Base-by-base conservation (phyloP, 106 monocot species). In the Agapanthus africanus region DNA sequence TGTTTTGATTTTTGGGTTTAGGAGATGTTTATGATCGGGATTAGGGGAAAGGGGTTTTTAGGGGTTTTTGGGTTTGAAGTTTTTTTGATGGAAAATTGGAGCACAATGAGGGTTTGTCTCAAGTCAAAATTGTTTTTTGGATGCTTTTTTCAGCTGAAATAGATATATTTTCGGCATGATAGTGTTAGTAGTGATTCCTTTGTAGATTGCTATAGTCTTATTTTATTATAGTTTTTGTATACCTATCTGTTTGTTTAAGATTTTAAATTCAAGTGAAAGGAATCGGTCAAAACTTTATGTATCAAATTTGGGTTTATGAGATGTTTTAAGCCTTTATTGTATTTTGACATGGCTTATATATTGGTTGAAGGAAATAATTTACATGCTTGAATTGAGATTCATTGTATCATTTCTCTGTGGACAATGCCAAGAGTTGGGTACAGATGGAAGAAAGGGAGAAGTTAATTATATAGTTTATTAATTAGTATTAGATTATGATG, bases 1-100 rank as follows among this genome's bases (percentile, higher is more conserved):
- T 57, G 56, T 13, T 30, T 57, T 30, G 8, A 11, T 56, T 57
- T 15, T 57, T 57, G 56, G 56, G 56, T 57, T 57, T 57, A 11
- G 30, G 56, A 31, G 52, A 54, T 54, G 4, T 54, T 54, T 54
- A 6, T 26, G 52, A 54, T 54, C 26, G 56, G 31, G 14, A n/a
- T 11, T 13, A 57, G 54, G 25, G 22, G 11, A 57, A 57, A 6
- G 52, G 56, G 56, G 56, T 8, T 31, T 57, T n/a, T 57, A 18
- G 3, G 13, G 56, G 56, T 27, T 57, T 11, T 56, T 56, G 26
- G 13, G 13, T 57, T 57, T 2, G 56, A 14, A 2, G 30, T 26
- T 31, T 14, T 13, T 0, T 31, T 31, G 56, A 57, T 57, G 27
- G 30, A 57, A 30, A 57, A 11, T 57, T 30, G 11, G 30, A 1